Base-by-base conservation (phyloP, 805 yeast genomes). In the Scheffersomyces stipitis region DNA sequence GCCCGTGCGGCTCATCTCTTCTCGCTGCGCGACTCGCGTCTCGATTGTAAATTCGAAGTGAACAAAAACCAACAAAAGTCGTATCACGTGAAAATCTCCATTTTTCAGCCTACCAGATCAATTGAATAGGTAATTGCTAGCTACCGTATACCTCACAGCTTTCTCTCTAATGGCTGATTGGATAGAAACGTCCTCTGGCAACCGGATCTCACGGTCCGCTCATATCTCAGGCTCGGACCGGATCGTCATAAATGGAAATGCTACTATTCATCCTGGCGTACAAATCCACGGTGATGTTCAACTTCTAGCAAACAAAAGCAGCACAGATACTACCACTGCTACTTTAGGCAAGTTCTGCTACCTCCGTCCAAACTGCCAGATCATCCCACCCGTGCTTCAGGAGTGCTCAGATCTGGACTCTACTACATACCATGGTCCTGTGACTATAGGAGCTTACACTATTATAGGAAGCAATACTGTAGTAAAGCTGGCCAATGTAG, bases 121-220 rank as follows among this genome's bases (percentile, higher is more conserved):
- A n/a, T n/a, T n/a, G n/a, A n/a, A n/a, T n/a, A n/a, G n/a, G n/a
- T n/a, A n/a, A n/a, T n/a, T n/a, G n/a, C n/a, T n/a, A n/a, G n/a
- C n/a, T n/a, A n/a, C n/a, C n/a, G n/a, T n/a, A n/a, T n/a, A n/a
- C n/a, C n/a, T n/a, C n/a, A n/a, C n/a, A n/a, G n/a, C n/a, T n/a
- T n/a, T n/a, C n/a, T n/a, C n/a, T n/a, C n/a, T 10, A 10, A 20
- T 20, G 24, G 7, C 24, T 20, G 24, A 20, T 7, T 74, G 75
- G 75, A 58, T 73, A 3, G 80, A 76, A 41, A 78, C 83, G 0
- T 48, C 65, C 3, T 63, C 74, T 3, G 80, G 80, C 1, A 77
- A 74, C 47, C 57, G 78, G 26, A 72, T 79, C 22, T 69, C 78
- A 30, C 61, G 58, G 34, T 40, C 49, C 2, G 75, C 81, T 2